phyloP scores from a whole-genome alignment of 2,329 filamentous ascomycete genomes.

The Penicillium hesseltinei region DNA sequence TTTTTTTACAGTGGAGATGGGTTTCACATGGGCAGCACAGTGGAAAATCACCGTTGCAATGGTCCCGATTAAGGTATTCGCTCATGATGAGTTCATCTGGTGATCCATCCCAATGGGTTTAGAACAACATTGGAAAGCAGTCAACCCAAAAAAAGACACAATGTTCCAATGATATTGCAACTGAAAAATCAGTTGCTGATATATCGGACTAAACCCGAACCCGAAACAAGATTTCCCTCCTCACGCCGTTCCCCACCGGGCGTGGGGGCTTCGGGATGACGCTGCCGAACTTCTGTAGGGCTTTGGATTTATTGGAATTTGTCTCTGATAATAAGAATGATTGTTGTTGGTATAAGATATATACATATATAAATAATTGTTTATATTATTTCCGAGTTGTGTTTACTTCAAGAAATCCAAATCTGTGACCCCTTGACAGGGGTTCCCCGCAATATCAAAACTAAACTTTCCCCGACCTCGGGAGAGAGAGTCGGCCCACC shows the following conservation, averaged over 20 bases:
- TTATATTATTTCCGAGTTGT: background rate
- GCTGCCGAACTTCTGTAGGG: background rate
- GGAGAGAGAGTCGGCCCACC: background rate
- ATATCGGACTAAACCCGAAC: background rate
- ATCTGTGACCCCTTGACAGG: background rate
- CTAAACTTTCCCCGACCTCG: background rate
- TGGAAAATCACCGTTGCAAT: background rate
- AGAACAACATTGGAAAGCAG: background rate
- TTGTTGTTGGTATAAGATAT: background rate
- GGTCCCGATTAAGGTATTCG: background rate
- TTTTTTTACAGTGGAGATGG: background rate
- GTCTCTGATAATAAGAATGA: background rate
- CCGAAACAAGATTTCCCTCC: background rate
- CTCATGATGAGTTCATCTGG: background rate
- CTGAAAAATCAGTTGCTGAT: too few species aligned
- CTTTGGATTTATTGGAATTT: background rate
- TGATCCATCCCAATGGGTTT: background rate
- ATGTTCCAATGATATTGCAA: background rate
- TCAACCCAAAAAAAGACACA: background rate
- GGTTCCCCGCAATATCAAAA: constrained; percentile 9
- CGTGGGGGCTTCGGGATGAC: background rate
- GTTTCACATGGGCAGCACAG: constrained; percentile 1
- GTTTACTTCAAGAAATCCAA: background rate
- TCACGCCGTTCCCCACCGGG: background rate
- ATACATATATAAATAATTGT: too few species aligned